phyloP scores from a whole-genome alignment of 768 basidiomycete species.

The Rhizopogon vesiculosus region DNA sequence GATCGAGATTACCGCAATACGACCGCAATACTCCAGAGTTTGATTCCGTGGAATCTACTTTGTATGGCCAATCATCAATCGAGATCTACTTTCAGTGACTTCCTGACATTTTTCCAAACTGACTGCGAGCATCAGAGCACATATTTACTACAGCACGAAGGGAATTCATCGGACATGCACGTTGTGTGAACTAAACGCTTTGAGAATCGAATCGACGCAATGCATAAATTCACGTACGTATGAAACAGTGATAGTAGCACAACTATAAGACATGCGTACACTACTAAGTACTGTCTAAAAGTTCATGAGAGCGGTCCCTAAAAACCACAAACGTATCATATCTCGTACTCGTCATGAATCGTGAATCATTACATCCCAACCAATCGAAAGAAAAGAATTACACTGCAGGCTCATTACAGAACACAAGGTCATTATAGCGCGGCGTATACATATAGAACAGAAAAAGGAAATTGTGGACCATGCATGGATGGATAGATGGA shows the following conservation, averaged over 20 bases:
- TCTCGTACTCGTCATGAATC: not conserved
- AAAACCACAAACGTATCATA: not conserved
- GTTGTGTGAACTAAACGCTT: too few relatives aligned
- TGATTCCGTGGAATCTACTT: not conserved
- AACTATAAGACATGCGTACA: too few relatives aligned
- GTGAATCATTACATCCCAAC: not conserved
- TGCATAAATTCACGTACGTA: too few relatives aligned
- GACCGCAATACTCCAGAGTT: not conserved
- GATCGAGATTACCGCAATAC: not conserved
- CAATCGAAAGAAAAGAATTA: not conserved
- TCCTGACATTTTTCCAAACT: too few relatives aligned
- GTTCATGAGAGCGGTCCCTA: too few relatives aligned
- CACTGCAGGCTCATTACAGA: not conserved
- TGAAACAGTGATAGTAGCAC: too few relatives aligned
- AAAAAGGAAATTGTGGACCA: not conserved
- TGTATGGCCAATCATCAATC: not conserved
- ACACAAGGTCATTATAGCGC: not conserved
- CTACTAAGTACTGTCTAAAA: too few relatives aligned
- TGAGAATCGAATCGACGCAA: too few relatives aligned
- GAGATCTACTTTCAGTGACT: not conserved
- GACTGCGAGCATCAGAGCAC: too few relatives aligned
- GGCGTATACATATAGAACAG: not conserved
- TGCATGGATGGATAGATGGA: not conserved
- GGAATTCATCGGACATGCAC: too few relatives aligned
- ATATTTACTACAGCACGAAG: too few relatives aligned